phyloP scores from a whole-genome alignment of 352 stramenopile genomes.

The Pythium apleroticum region DNA sequence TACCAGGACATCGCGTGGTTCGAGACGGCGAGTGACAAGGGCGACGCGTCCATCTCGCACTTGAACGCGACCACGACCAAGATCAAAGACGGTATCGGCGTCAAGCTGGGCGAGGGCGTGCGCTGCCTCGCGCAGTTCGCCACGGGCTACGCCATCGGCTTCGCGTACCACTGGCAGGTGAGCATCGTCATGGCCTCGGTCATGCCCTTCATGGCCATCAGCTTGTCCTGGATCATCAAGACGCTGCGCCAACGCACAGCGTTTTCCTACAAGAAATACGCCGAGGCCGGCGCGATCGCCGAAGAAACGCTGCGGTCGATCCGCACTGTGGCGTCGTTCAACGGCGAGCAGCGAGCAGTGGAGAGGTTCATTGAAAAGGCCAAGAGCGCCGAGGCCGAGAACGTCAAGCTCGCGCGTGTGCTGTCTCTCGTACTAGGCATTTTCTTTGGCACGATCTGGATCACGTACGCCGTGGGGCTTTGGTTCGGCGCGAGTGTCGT shows the following conservation, averaged over 20 bases:
- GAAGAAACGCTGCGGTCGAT: slow-evolving; percentile 25
- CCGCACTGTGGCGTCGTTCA: slow-evolving; percentile 18
- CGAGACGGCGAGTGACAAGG: background rate
- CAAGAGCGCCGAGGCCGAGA: slow-evolving; percentile 24
- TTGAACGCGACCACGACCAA: slow-evolving; percentile 32
- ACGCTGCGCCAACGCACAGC: slow-evolving; percentile 20
- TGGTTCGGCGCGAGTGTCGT: slow-evolving; percentile 40
- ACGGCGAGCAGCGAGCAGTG: slow-evolving; percentile 42
- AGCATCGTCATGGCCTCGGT: slow-evolving; percentile 30
- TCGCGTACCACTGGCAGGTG: slow-evolving; percentile 25
- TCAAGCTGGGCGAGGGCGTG: slow-evolving; percentile 29
- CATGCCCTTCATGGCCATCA: slow-evolving; percentile 28
- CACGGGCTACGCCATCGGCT: slow-evolving; percentile 27
- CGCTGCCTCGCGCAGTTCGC: slow-evolving; percentile 22
- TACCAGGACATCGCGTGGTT: slow-evolving; percentile 29
- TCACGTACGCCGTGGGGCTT: slow-evolving; percentile 29
- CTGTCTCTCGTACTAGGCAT: slow-evolving; percentile 26
- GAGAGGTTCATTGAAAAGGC: slow-evolving; percentile 21
- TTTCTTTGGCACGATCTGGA: slow-evolving; percentile 28
- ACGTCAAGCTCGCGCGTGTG: slow-evolving; percentile 28
- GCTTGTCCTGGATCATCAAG: slow-evolving; percentile 33
- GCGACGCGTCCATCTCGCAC: slow-evolving; percentile 7
- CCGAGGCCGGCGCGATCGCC: slow-evolving; percentile 27
- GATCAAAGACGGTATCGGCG: slow-evolving; percentile 42
- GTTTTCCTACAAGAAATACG: slow-evolving; percentile 24